Conservation (phyloP, 257 asterid genomes). For the Gentiana macrophylla region DNA sequence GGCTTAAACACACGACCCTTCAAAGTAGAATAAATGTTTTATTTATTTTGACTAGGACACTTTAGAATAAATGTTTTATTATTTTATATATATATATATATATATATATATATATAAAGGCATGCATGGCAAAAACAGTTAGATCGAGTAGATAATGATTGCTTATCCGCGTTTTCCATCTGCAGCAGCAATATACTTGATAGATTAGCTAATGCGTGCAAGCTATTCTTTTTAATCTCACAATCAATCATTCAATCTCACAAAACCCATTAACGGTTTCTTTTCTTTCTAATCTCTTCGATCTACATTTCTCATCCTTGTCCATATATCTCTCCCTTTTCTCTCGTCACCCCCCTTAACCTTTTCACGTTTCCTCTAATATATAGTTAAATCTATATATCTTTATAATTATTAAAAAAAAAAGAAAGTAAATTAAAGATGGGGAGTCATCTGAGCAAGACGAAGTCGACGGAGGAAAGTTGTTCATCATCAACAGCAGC, state of each 20-base stretch:
- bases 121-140: too few relatives aligned
- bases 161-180: slow-evolving; percentile 73
- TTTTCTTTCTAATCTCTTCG: slow-evolving; percentile 54
- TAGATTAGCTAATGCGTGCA: slow-evolving; percentile 68
- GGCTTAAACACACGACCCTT: too few relatives aligned
- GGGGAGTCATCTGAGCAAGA: slow-evolving; percentile 93
- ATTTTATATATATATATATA: too few relatives aligned
- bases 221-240: slow-evolving; percentile 40
- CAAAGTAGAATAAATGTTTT: too few relatives aligned
- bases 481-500: slow-evolving; percentile 29
- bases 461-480: neutral
- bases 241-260: neutral
- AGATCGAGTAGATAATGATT: slow-evolving; percentile 26
- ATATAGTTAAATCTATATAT: slow-evolving; percentile 1
- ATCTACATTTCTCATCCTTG: slow-evolving; percentile 29
- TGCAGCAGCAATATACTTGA: slow-evolving; percentile 7
- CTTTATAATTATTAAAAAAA: neutral
- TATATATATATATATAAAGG: too few relatives aligned
- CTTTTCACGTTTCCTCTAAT: slow-evolving; percentile 13
- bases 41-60: too few relatives aligned
- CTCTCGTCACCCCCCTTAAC: slow-evolving; percentile 6
- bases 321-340: slow-evolving; percentile 13
- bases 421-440: slow-evolving; percentile 16
- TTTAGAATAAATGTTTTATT: too few relatives aligned
- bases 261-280: slow-evolving; percentile 33